These are phyloP conservation scores for Yamadazyma paraphyllophila DNA, from an alignment of 805 yeast species.

Conservation along the genomic window DNA sequence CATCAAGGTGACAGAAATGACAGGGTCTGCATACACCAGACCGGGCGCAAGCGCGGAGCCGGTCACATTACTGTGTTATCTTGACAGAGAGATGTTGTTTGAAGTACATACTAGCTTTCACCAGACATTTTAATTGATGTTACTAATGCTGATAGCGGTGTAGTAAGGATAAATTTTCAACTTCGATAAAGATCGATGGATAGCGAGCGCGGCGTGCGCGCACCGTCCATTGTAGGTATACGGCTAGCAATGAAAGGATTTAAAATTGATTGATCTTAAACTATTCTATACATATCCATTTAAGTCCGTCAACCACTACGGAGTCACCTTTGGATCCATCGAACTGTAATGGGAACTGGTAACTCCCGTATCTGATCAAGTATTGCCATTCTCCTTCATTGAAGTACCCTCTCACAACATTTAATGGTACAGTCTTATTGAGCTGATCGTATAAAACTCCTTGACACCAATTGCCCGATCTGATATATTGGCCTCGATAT, in stretches of 20 bases:
- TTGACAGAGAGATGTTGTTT: background rate
- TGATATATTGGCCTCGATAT: conserved; percentile 44
- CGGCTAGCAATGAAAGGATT: background rate
- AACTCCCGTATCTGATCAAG: conserved; percentile 27
- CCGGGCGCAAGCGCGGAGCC: background rate
- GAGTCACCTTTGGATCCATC: conserved; percentile 14
- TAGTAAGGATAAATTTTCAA: conserved; percentile 7
- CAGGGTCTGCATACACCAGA: no score
- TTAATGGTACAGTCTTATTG: conserved; percentile 20
- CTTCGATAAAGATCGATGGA: conserved; percentile 7
- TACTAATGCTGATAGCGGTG: background rate
- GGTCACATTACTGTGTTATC: background rate
- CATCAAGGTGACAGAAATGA: no score
- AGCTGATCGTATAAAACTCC: conserved; percentile 40
- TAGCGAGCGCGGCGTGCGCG: conserved; percentile 3
- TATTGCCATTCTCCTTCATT: conserved; percentile 21
- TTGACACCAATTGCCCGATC: conserved; percentile 52
- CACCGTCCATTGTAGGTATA: background rate
- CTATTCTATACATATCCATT: conserved; percentile 24
- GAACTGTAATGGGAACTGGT: conserved; percentile 25
- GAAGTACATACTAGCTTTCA: conserved; percentile 44
- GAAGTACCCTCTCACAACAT: conserved; percentile 25
- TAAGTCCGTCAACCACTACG: conserved; percentile 9
- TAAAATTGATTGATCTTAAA: background rate
- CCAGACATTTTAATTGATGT: conserved; percentile 34